These are phyloP conservation scores for Colletotrichum trifolii DNA, from an alignment of 2,329 filamentous ascomycete genomes.

Conservation along the genomic window DNA sequence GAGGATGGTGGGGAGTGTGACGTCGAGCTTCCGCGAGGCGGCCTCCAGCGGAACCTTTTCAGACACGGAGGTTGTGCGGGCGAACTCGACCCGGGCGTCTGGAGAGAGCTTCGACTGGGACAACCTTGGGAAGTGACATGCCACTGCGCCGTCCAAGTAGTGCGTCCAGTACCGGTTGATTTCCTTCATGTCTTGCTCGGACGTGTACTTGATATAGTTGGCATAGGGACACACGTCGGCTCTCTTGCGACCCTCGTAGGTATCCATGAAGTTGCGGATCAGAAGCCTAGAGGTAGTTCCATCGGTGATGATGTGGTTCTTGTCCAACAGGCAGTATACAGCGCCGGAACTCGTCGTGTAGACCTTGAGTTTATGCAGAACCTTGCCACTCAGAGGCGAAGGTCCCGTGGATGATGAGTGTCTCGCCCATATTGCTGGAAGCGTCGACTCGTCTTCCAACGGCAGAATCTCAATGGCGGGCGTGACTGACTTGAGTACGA, in stretches of 20 bases:
- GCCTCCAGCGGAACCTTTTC: not conserved
- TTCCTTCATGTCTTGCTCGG: not conserved
- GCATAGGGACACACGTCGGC: not conserved
- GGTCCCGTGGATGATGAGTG: not conserved
- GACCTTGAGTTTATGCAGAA: constrained; percentile 4
- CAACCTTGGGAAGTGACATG: constrained; percentile 3
- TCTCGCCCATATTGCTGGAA: not conserved
- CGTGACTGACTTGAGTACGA: not conserved
- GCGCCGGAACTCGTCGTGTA: not conserved
- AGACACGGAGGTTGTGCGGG: not conserved
- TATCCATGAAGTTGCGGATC: constrained; percentile 8
- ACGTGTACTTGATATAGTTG: constrained; percentile 14
- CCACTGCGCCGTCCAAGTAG: not conserved
- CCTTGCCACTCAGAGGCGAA: not conserved
- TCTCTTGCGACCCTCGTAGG: not conserved
- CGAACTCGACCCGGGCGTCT: not conserved
- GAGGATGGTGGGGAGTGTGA: constrained; percentile 80
- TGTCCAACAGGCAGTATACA: constrained; percentile 15
- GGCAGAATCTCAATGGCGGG: not conserved
- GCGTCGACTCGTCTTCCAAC: not conserved
- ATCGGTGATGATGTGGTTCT: constrained; percentile 28
- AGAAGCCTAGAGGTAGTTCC: constrained; percentile 22
- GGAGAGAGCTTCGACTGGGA: not conserved
- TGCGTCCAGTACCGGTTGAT: constrained; percentile 9
- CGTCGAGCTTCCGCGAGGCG: constrained; percentile 50